These are phyloP conservation scores for Aspergillus flavus DNA, from an alignment of 2,329 filamentous ascomycete genomes.

Conservation along the genomic window DNA sequence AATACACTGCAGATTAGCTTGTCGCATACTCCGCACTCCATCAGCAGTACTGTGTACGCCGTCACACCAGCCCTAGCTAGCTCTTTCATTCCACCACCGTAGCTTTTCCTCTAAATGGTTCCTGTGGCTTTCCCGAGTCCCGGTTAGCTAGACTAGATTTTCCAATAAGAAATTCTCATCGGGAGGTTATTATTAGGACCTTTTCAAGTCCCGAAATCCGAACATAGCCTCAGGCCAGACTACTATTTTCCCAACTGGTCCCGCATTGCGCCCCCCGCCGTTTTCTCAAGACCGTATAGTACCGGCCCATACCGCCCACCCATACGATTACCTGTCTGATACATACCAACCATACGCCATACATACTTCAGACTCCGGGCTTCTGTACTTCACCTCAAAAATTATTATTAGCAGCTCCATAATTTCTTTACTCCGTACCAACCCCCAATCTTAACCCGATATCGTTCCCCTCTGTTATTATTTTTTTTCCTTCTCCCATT, in stretches of 20 bases:
- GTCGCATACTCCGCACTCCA: background rate
- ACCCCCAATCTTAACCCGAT: slow-evolving; percentile 10
- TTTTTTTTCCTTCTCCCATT: slow-evolving; percentile 16
- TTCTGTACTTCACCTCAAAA: background rate
- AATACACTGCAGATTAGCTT: background rate
- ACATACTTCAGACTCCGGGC: background rate
- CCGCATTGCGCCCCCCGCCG: background rate
- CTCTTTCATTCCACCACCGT: background rate
- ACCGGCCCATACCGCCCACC: slow-evolving; percentile 1
- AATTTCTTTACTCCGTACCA: slow-evolving; percentile 7
- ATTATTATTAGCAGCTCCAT: slow-evolving; percentile 5
- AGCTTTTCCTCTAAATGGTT: background rate
- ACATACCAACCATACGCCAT: background rate
- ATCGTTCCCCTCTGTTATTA: slow-evolving; percentile 13
- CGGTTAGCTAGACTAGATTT: background rate
- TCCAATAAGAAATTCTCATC: background rate
- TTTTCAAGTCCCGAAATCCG: background rate
- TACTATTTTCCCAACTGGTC: slow-evolving; percentile 1
- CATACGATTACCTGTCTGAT: background rate
- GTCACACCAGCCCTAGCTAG: background rate
- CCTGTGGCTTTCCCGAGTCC: background rate
- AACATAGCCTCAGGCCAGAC: background rate
- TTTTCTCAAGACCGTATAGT: background rate
- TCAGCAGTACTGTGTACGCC: background rate
- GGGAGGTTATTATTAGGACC: background rate